Conservation (phyloP, 768 basidiomycete species). For the Candolleomyces efflorescens region DNA sequence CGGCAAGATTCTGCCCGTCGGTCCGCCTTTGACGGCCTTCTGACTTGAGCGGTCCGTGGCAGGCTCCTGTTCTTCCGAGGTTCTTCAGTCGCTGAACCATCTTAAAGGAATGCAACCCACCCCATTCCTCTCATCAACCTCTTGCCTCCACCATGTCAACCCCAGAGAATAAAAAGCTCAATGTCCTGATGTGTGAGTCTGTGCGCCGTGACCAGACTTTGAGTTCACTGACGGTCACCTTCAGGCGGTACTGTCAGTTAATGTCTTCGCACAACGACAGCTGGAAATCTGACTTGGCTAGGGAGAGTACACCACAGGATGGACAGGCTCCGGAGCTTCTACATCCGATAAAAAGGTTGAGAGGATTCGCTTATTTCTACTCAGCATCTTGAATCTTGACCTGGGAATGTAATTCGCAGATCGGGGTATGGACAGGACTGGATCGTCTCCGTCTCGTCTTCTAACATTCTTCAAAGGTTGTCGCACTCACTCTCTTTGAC, state of each 20-base stretch:
- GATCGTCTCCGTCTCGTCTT: neutral
- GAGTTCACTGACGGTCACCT: neutral
- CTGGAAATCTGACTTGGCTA: constrained; percentile 13
- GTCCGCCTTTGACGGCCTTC: neutral
- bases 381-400: neutral
- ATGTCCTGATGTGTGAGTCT: constrained; percentile 73
- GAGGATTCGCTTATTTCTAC: constrained; percentile 7
- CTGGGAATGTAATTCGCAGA: constrained; percentile 32
- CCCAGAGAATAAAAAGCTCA: constrained; percentile 44
- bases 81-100: neutral
- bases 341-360: constrained; percentile 90
- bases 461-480: constrained; percentile 49
- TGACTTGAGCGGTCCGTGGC: neutral
- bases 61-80: neutral
- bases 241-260: constrained; percentile 36
- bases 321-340: constrained; percentile 88
- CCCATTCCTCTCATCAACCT: neutral
- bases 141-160: constrained; percentile 31
- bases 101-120: neutral
- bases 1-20: neutral
- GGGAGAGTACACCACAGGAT: constrained; percentile 95
- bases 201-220: neutral
- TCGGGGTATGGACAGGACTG: constrained; percentile 48
- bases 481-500: constrained; percentile 87
- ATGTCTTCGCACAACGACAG: neutral